Conservation (phyloP, 495 filamentous ascomycete genomes). For the Penicillium soppii region DNA sequence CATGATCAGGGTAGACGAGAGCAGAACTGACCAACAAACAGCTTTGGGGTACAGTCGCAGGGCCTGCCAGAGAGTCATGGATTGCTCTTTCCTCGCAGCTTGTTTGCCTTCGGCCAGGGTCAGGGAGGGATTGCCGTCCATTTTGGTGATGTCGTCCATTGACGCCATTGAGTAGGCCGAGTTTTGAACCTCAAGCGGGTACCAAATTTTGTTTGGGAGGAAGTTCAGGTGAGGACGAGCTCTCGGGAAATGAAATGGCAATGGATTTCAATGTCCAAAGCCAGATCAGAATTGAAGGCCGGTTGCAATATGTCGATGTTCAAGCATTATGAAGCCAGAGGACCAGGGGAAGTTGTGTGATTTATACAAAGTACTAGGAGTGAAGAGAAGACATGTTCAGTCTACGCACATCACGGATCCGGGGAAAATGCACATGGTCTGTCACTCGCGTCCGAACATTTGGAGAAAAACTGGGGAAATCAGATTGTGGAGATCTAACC, state of each 20-base stretch:
- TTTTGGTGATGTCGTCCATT: background rate
- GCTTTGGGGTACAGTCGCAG: conserved; percentile 47
- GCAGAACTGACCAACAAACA: conserved; percentile 43
- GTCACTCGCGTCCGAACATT: conserved; percentile 5
- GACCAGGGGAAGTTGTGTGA: background rate
- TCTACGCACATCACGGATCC: conserved; percentile 4
- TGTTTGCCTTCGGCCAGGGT: conserved; percentile 7
- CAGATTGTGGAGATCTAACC: background rate
- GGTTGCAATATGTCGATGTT: background rate
- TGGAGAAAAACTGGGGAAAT: conserved; percentile 9
- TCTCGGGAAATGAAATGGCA: too few relatives aligned
- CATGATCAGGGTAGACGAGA: conserved; percentile 49
- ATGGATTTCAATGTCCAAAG: background rate
- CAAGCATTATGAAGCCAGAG: background rate
- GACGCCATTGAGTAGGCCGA: background rate
- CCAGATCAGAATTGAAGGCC: background rate
- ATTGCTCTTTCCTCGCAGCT: conserved; percentile 21
- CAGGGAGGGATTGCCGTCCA: conserved; percentile 1
- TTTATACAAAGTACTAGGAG: background rate
- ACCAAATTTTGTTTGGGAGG: background rate
- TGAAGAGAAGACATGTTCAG: background rate
- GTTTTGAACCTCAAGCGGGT: background rate
- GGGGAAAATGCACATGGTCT: conserved; percentile 6
- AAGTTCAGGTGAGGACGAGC: too few relatives aligned
- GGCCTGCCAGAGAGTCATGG: conserved; percentile 27